A percentile compares a stretch with the other conserved stretches of the same genome.
phyloP scores from a whole-genome alignment of 2,329 filamentous ascomycete genomes.

The Triangularia verruculosa region DNA sequence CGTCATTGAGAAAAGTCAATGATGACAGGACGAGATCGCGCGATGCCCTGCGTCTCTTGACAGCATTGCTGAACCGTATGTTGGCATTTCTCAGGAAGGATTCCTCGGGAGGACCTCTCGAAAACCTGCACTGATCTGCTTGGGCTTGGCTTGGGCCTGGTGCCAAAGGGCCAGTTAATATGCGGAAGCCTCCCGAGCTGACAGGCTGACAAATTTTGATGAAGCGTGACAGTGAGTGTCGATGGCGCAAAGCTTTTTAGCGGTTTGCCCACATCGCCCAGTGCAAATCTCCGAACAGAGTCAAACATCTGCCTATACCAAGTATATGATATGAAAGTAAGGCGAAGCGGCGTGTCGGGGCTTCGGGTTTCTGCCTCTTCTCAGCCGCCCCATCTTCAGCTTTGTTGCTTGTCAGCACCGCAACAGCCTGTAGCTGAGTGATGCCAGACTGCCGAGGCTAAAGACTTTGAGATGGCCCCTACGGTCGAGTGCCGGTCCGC shows the following conservation, averaged over 20 bases:
- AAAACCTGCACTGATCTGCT: neutral
- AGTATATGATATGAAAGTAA: neutral
- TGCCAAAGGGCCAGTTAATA: neutral
- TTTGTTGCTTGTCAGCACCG: neutral
- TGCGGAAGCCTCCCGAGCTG: neutral
- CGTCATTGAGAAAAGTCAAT: too few species aligned
- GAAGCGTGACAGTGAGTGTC: neutral
- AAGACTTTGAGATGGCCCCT: neutral
- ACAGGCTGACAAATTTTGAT: neutral
- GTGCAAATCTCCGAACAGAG: conserved; percentile 13
- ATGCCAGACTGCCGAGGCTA: conserved; percentile 1
- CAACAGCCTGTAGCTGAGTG: neutral
- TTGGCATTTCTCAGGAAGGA: neutral
- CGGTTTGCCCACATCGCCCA: conserved; percentile 4
- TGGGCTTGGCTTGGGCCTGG: too few species aligned
- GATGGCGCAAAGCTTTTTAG: conserved; percentile 11
- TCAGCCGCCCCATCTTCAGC: neutral
- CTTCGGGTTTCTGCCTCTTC: neutral
- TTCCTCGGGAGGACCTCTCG: neutral
- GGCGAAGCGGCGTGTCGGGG: neutral
- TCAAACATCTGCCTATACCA: neutral
- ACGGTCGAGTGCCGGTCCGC: neutral
- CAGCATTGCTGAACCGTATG: neutral
- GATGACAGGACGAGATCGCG: neutral
- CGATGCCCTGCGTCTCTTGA: neutral